Evolutionary conservation across 768 basidiomycete species (phyloP), one percentile per base, ranked within the genome.

Genomic region (Obba rivulosa): DNA sequence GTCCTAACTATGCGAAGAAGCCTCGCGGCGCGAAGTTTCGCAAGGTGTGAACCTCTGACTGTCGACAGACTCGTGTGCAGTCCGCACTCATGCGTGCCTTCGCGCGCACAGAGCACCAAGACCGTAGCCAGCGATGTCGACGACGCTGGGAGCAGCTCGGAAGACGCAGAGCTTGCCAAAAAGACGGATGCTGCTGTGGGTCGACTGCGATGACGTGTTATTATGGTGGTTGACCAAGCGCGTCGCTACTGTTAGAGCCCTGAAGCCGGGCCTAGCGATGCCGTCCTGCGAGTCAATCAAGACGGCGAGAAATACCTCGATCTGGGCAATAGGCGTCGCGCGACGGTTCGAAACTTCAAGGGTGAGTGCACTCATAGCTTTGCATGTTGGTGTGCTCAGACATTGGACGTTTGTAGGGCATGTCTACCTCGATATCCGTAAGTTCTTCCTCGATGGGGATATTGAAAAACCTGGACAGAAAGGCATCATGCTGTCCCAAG

Each of bases 391-490:
- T 31, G 5, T 5, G 28, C 28, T 31, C 28, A 31, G 7, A 13
- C 28, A 13, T 31, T 5, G 28, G 7, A 5, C 28, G 7, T 31
- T 13, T 31, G 13, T 25, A 75, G 73, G 84, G 82, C 8, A 70
- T 65, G 59, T 74, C 3, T 67, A 80, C 37, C 62, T 90, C 21
- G 85, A 90, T 57, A 87, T 91, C 45, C 79, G 88, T 35, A 86
- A 91, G 61, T 91, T 75, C 56, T 92, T 85, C 46, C 71, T 57
- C 8, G 57, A 65, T 9, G 68, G 76, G 1, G 64, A 62, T 0
- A 79, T 81, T 4, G 73, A 78, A 54, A 87, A 84, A 52, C 88
- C 89, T 0, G 86, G 87, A 0, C 91, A 88, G 65, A 92, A 90
- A 57, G 89, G 87, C 8, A 85, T 91, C 44, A 76, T 83, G 0